Base-by-base conservation (phyloP, 2,329 filamentous ascomycete species). In the Hypoxylon sp. region DNA sequence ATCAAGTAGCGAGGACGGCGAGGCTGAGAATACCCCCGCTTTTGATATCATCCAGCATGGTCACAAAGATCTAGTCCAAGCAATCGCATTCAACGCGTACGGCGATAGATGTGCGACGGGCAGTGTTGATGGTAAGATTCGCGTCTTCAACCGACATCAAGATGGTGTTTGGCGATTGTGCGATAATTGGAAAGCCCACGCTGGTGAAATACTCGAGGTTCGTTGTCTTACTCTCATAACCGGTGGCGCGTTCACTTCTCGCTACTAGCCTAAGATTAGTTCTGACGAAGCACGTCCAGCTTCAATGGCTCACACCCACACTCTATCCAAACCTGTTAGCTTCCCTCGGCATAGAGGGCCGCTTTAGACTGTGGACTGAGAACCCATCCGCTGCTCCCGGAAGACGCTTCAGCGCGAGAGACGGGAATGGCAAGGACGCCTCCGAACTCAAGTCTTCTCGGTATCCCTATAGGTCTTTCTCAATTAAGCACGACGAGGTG, bases 271-370 rank as follows among this genome's bases (percentile, higher is more conserved):
- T 14, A 32, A 50, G 23, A 50, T 59, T 48, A 38, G 50, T 65
- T 57, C 67, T 72, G 68, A 74, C 71, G 67, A 68, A 69, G 64
- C 38, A 9, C 17, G 3, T 50, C 52, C 76, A 95, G 93, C 90
- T 97, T 60, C 93, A 96, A 85, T 98, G 95, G 94, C 92, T 97
- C 63, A 93, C 94, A 0, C 92, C 94, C 0, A 95, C 93, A 69
- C 90, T 96, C 65, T 96, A 96, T 72, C 93, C 89, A 38, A 90
- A 96, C 76, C 88, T 97, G 74, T 84, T 98, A 73, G 94, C 91
- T 62, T 97, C 92, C 59, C 91, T 98, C 65, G 93, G 93, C 69
- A 92, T 95, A 75, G 95, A 98, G 75, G 93, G 95, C 75, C 90
- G 91, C 79, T 93, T 97, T 83, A 93, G 94, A 78, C 86, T 98